phyloP scores from a whole-genome alignment of 306 rosid genomes.

The Malus orientalis region DNA sequence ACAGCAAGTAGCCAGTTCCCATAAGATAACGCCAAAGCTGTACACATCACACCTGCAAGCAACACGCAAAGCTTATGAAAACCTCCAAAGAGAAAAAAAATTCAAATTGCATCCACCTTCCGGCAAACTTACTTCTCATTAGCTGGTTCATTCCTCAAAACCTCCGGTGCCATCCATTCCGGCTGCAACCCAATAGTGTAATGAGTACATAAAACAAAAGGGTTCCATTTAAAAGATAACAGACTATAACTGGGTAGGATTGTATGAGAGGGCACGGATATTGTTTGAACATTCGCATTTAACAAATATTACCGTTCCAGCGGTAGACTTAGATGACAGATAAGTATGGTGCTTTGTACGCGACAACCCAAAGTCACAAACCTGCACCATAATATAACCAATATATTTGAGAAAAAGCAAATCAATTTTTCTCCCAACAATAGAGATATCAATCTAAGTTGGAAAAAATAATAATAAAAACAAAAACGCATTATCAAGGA shows the following conservation, averaged over 20 bases:
- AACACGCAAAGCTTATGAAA: conserved; percentile 11
- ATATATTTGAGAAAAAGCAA: not conserved
- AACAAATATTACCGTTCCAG: conserved; percentile 83
- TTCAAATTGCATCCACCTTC: not conserved
- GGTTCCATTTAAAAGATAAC: too few species aligned
- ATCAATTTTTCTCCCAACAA: not conserved
- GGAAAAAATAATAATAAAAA: not conserved
- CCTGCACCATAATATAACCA: conserved; percentile 42
- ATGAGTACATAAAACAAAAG: not conserved
- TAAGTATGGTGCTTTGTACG: conserved; percentile 87
- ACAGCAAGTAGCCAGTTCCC: conserved; percentile 71
- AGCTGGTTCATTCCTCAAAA: conserved; percentile 88
- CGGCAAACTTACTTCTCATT: conserved; percentile 71
- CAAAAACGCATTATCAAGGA: not conserved
- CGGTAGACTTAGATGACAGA: conserved; percentile 94
- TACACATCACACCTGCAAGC: conserved; percentile 85
- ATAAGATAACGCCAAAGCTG: conserved; percentile 94
- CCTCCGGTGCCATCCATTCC: conserved; percentile 99
- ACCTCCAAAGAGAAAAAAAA: not conserved
- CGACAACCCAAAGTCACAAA: conserved; percentile 96
- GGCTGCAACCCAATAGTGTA: conserved; percentile 55
- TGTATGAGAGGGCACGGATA: not conserved
- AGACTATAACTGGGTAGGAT: not conserved
- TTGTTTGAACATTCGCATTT: not conserved
- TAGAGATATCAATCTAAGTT: conserved; percentile 6